A percentile compares a stretch with the other conserved stretches of the same genome.
Evolutionary conservation across 2,329 filamentous ascomycete species (phyloP).

Genomic region (Hymenoscyphus fraxineus): DNA sequence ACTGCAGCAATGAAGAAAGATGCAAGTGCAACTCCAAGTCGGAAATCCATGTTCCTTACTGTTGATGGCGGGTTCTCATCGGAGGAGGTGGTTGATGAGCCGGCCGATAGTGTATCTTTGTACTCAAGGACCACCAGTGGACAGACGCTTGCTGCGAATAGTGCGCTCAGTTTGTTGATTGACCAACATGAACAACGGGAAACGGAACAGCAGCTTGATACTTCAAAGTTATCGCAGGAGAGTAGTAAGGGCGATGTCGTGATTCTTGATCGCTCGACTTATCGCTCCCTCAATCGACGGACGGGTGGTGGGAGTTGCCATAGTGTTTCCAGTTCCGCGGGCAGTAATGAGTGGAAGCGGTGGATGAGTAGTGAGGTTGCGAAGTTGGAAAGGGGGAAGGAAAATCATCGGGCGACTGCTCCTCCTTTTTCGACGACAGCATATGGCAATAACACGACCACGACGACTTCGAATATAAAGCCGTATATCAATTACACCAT

Average conservation of each 20-base stretch:
- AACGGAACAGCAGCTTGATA: neutral
- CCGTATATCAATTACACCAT: slow-evolving; percentile 26
- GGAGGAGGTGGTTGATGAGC: slow-evolving; percentile 2
- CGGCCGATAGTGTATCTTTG: slow-evolving; percentile 31
- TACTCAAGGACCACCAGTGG: slow-evolving; percentile 35
- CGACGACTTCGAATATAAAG: neutral
- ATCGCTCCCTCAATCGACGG: slow-evolving; percentile 28
- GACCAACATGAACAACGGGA: slow-evolving; percentile 10
- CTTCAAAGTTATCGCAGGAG: slow-evolving; percentile 11
- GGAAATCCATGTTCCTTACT: neutral
- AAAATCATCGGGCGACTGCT: slow-evolving; percentile 15
- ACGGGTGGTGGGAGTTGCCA: slow-evolving; percentile 24
- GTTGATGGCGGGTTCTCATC: neutral
- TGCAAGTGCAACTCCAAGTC: neutral
- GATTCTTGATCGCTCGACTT: slow-evolving; percentile 34
- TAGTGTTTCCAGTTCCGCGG: slow-evolving; percentile 37
- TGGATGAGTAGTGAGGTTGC: slow-evolving; percentile 51
- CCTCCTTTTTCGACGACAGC: neutral
- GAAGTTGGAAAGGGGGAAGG: slow-evolving; percentile 40
- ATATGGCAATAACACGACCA: too few species aligned
- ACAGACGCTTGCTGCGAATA: slow-evolving; percentile 23
- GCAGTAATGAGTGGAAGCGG: slow-evolving; percentile 53
- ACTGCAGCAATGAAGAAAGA: neutral
- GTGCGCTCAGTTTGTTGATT: slow-evolving; percentile 20
- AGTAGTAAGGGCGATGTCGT: slow-evolving; percentile 35